A percentile compares a stretch with the other conserved stretches of the same genome.
Evolutionary conservation across 1,284 basidiomycete genomes (phyloP).

Genomic region (Cutaneotrichosporon daszewskae): DNA sequence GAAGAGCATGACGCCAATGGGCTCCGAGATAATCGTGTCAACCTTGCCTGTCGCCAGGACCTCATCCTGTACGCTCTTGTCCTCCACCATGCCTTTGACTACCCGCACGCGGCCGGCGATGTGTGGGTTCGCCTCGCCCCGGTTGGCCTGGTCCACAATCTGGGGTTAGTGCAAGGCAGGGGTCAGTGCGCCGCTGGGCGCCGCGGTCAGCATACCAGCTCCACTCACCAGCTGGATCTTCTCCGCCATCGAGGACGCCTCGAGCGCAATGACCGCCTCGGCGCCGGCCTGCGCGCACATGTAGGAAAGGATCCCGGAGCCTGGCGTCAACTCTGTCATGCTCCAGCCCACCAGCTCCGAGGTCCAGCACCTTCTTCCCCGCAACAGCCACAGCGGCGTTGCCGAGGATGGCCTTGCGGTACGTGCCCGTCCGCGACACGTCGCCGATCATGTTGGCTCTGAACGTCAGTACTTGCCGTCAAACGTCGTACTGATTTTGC

Average conservation of each 20-base stretch:
- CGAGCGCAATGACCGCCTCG: constrained; percentile 50
- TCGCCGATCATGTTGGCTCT: constrained; percentile 50
- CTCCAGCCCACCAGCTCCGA: constrained; percentile 46
- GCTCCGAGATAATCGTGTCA: constrained; percentile 54
- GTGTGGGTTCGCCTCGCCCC: constrained; percentile 36
- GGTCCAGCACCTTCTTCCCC: constrained; percentile 47
- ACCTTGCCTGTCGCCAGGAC: constrained; percentile 44
- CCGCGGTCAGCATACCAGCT: background rate
- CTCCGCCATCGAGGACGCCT: constrained; percentile 52
- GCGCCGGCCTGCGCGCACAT: constrained; percentile 52
- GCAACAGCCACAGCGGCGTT: constrained; percentile 43
- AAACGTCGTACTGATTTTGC: constrained; percentile 29
- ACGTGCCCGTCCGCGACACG: constrained; percentile 44
- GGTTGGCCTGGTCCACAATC: constrained; percentile 44
- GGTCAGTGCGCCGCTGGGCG: background rate
- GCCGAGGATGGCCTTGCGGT: constrained; percentile 47
- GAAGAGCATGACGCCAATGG: constrained; percentile 52
- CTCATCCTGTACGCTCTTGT: constrained; percentile 33
- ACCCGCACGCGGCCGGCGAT: constrained; percentile 35
- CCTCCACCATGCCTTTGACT: constrained; percentile 45
- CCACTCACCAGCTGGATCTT: constrained; percentile 47
- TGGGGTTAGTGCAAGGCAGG: constrained; percentile 12
- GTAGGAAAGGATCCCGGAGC: constrained; percentile 52
- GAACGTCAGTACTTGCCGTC: background rate
- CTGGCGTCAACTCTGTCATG: constrained; percentile 19